A percentile compares a stretch with the other conserved stretches of the same genome.
These are phyloP conservation scores for Candida sp. DNA, from an alignment of 1,139 yeast genomes.

Conservation along the genomic window DNA sequence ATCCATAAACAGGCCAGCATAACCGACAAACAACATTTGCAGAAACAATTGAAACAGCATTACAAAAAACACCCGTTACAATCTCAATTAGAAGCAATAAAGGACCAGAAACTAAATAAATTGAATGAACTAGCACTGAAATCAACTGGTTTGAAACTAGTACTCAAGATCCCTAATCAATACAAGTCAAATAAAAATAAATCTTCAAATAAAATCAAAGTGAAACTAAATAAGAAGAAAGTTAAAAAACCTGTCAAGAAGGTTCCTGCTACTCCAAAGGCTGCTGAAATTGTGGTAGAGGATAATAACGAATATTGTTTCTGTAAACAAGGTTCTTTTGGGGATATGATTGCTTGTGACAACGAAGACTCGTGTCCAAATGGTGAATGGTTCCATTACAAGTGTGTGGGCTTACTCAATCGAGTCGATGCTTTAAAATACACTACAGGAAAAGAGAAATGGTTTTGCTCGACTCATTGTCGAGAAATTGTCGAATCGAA, in stretches of 20 bases:
- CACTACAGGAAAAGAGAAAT: slow-evolving; percentile 32
- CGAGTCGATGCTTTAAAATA: slow-evolving; percentile 38
- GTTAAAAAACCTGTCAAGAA: slow-evolving; percentile 1
- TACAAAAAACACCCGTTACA: slow-evolving; percentile 33
- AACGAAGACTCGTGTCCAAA: slow-evolving; percentile 38
- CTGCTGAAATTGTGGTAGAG: slow-evolving; percentile 12
- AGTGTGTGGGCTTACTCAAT: slow-evolving; percentile 42
- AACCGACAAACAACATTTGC: slow-evolving; percentile 18
- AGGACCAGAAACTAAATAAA: slow-evolving; percentile 22
- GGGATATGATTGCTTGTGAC: slow-evolving; percentile 49
- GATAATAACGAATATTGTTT: slow-evolving; percentile 33
- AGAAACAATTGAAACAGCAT: slow-evolving; percentile 31
- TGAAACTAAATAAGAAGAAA: slow-evolving; percentile 13
- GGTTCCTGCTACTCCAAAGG: background rate
- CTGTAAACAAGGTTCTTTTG: slow-evolving; percentile 43
- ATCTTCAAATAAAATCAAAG: slow-evolving; percentile 2
- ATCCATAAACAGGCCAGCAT: slow-evolving; percentile 9
- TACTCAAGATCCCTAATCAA: slow-evolving; percentile 23
- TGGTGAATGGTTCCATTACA: slow-evolving; percentile 51
- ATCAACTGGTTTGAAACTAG: slow-evolving; percentile 21
- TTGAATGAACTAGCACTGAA: slow-evolving; percentile 9
- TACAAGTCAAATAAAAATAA: background rate
- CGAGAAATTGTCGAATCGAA: slow-evolving; percentile 15
- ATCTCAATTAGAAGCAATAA: slow-evolving; percentile 39
- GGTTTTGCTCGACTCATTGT: slow-evolving; percentile 43